Evolutionary conservation across 1,284 basidiomycete species (phyloP).

Genomic region (Puccinia sorghi): DNA sequence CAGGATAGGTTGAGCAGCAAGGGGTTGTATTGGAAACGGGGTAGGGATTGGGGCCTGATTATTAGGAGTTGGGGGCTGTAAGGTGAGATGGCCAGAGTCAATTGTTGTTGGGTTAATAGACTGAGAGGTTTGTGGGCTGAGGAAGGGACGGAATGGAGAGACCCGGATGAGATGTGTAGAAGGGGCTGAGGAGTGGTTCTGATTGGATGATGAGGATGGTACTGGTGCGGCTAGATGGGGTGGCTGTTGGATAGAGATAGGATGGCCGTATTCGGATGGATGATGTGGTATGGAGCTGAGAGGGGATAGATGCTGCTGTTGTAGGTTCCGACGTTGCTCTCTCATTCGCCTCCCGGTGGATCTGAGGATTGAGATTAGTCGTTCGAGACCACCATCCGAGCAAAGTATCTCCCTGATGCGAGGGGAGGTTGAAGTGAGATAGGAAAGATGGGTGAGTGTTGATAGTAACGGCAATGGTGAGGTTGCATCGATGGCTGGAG

Average conservation of each 20-base stretch:
- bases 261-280: not conserved
- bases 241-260: not conserved
- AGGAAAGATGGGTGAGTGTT: constrained; percentile 92
- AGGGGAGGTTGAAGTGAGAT: constrained; percentile 94
- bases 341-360: constrained; percentile 51
- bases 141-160: constrained; percentile 15
- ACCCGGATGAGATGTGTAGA: not conserved
- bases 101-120: too few species aligned
- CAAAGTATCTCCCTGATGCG: constrained; percentile 98
- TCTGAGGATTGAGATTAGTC: constrained; percentile 76
- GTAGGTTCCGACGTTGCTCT: constrained; percentile 42
- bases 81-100: not conserved
- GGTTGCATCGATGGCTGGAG: constrained; percentile 84
- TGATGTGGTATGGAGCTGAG: not conserved
- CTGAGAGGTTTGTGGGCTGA: not conserved
- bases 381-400: constrained; percentile 92
- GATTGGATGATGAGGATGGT: not conserved
- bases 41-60: constrained; percentile 25
- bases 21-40: constrained; percentile 71
- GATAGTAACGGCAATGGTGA: constrained; percentile 90
- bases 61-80: constrained; percentile 6
- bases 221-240: not conserved
- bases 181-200: constrained; percentile 11
- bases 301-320: not conserved
- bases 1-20: constrained; percentile 58